Evolutionary conservation across 768 basidiomycete genomes (phyloP), one percentile per base, ranked within the genome.

Genomic region (Dictyophora rubrovolvata): DNA sequence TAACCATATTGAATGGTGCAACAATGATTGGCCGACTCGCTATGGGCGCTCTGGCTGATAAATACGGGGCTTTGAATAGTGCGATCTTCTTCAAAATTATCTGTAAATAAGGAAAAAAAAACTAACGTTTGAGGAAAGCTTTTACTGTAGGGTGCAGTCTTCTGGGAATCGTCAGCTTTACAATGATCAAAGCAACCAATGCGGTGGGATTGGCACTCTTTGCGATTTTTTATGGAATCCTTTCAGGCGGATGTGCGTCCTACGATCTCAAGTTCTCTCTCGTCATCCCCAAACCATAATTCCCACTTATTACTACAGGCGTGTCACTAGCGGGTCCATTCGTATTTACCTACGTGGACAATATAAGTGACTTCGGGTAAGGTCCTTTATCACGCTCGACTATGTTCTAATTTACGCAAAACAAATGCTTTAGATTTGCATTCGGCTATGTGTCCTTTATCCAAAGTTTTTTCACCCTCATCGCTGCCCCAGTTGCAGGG

Each of bases 401-500:
- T 11, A n/a, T 48, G 9, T 23, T 18, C n/a, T 12, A 12, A 16
- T 5, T 12, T 21, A 50, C 14, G 8, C 17, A 5, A 23, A 17
- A 28, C 9, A 34, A 33, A n/a, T n/a, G n/a, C n/a, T n/a, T 63
- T 77, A 78, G 6, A 69, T 74, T 37, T 74, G 79, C 18, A 75
- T 80, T 48, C 78, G 78, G 17, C 64, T 79, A 42, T 33, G 64
- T 77, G 2, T 78, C 74, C 14, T 77, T 78, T 57, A 61, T 71
- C 11, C 63, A 76, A 49, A 72, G 77, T 12, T 72, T 81, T 56
- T 76, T 79, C 1, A 61, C 76, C 46, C 66, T 78, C 22, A 77
- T 74, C 12, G 80, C 81, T 2, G 78, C 76, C 53, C 82, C 81
- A 1, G 75, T 83, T 53, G 73, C 75, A 22, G 81, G 81, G 12